Base-by-base conservation (phyloP, 805 yeast species). In the Yueomyces sp. region DNA sequence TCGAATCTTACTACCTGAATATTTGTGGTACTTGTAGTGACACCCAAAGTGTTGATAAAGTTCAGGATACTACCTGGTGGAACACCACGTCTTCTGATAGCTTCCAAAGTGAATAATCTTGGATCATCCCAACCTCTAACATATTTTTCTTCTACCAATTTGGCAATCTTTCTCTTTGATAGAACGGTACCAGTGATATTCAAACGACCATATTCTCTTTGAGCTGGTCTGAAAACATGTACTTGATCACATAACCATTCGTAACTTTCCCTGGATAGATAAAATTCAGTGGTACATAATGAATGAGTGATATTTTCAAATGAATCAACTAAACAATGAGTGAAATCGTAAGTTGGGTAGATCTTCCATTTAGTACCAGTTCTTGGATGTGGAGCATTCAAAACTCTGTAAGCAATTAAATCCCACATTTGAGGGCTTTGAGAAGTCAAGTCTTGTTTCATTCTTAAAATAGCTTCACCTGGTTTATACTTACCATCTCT, bases 371-470 rank as follows among this genome's bases (percentile, higher is more conserved):
- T 85, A 59, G 77, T 81, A 45, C 97, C 99, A 9, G 98, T 92
- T 67, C 97, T 81, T 66, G 90, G 94, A 66, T 92, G 98, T 33
- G 87, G 77, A 11, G 95, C 87, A 54, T 90, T 74, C 54, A 92
- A 71, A 3, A 92, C 95, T 63, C 99, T 77, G 68, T 92, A 92
- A 9, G 98, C 98, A 49, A 92, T 92, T 51, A 92, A 73, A 66
- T 92, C 99, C 99, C 99, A 92, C 98, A 92, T 92, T 68, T 92
- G 98, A 19, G 99, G 99, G 50, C 85, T 84, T 49, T 96, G 95
- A 19, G 92, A 83, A 6, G 64, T 60, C 49, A 92, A 68, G 57
- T 92, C 95, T 71, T 86, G 96, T 63, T 90, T 90, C 97, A 92
- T 92, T 68, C 99, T 81, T 60, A 92, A 72, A 8, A 87, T 86